These are phyloP conservation scores for Albizia julibrissin DNA, from an alignment of 306 rosid species.

Conservation along the genomic window DNA sequence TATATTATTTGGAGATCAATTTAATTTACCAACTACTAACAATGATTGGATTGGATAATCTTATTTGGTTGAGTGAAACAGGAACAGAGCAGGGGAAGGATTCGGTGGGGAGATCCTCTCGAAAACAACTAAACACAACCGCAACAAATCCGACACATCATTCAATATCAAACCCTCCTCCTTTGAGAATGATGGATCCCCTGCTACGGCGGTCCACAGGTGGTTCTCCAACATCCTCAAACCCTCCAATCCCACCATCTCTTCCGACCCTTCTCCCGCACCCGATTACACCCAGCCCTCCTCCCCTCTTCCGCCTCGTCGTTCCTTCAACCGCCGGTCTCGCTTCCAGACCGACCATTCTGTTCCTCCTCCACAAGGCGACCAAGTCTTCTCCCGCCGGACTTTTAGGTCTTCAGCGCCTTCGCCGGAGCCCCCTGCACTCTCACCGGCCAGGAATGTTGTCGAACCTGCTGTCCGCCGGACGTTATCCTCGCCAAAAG, in stretches of 20 bases:
- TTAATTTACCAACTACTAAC: neutral
- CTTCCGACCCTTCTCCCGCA: slow-evolving; percentile 6
- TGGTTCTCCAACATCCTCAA: slow-evolving; percentile 76
- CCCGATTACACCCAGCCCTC: slow-evolving; percentile 21
- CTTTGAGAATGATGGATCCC: slow-evolving; percentile 39
- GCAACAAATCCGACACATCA: slow-evolving; percentile 63
- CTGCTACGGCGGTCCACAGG: slow-evolving; percentile 55
- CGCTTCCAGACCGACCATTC: slow-evolving; percentile 72
- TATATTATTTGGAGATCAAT: too few relatives aligned
- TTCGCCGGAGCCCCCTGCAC: slow-evolving; percentile 34
- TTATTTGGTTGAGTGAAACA: slow-evolving; percentile 5
- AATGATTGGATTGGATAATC: neutral
- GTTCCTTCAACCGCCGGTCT: slow-evolving; percentile 47
- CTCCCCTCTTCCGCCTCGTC: slow-evolving; percentile 50
- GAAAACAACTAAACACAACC: slow-evolving; percentile 58
- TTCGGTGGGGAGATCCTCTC: slow-evolving; percentile 77
- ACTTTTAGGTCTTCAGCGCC: slow-evolving; percentile 30
- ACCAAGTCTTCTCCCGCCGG: slow-evolving; percentile 41
- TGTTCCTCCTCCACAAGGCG: slow-evolving; percentile 50
- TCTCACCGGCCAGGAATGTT: neutral
- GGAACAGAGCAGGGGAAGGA: slow-evolving; percentile 59
- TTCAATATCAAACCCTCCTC: neutral
- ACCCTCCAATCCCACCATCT: slow-evolving; percentile 33
- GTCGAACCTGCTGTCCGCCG: slow-evolving; percentile 29
- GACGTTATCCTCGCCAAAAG: slow-evolving; percentile 35